These are phyloP conservation scores for Solanum lycopersicoides DNA, from an alignment of 257 asterid genomes.

Conservation along the genomic window DNA sequence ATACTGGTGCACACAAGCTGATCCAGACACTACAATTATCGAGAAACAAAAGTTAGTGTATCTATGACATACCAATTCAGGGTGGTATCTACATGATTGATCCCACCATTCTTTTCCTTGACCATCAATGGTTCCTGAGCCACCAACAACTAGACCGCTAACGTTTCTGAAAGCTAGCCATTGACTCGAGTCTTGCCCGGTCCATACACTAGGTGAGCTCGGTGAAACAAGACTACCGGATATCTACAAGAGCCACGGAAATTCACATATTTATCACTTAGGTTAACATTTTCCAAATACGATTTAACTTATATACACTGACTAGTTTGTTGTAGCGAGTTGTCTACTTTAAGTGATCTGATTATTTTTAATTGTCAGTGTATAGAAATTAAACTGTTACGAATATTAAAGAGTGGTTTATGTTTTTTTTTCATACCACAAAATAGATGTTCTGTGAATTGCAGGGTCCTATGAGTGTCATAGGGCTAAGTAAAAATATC, in stretches of 20 bases:
- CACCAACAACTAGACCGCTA: conserved; percentile 39
- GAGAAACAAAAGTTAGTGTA: background rate
- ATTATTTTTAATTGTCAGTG: background rate
- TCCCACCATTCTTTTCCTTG: conserved; percentile 67
- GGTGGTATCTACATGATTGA: conserved; percentile 59
- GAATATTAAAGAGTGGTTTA: background rate
- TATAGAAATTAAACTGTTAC: background rate
- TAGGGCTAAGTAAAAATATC: conserved; percentile 39
- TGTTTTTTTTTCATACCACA: conserved; percentile 11
- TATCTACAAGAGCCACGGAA: conserved; percentile 12
- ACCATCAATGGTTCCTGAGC: conserved; percentile 50
- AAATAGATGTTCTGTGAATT: conserved; percentile 23
- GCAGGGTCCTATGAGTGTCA: conserved; percentile 57
- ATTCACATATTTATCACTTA: background rate
- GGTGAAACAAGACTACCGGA: conserved; percentile 62
- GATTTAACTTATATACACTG: background rate
- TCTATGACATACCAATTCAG: conserved; percentile 21
- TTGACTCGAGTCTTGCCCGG: conserved; percentile 28
- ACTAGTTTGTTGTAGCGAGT: background rate
- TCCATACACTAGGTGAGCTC: conserved; percentile 32
- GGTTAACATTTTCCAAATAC: background rate
- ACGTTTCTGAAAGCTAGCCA: conserved; percentile 45
- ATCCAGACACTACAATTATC: background rate
- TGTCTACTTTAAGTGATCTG: background rate
- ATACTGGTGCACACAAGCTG: background rate